Evolutionary conservation across 495 filamentous ascomycete species (phyloP), one percentile per base, ranked within the genome.

Genomic region (Cairneyella variabilis): DNA sequence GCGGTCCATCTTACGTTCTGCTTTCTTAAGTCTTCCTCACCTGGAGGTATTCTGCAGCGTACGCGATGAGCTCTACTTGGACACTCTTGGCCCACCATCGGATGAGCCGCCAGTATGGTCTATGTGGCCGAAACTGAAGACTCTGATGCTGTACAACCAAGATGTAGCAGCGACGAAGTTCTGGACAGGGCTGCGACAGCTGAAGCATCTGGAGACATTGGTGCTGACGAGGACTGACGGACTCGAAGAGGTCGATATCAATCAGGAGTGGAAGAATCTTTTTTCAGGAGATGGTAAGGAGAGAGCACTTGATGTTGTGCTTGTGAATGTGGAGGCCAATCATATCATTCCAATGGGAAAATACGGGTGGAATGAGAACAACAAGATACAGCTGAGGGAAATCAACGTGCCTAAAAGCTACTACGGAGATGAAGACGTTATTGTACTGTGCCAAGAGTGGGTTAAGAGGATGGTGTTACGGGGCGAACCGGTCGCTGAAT

Each of bases 81-180:
- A 38, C 25, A 36, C 49, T 27, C 18, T 30, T 10, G 50, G 47
- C n/a, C 9, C n/a, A 18, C 22, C 27, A 5, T 27, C 21, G 2
- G 54, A 55, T 20, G 58, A 71, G 28, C 60, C 64, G 8, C 51
- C 57, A 23, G 43, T 68, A 2, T 73, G 69, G 70, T 44, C 54
- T 21, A 42, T 54, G 3, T 71, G 69, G 67, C 60, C 63, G 6
- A 57, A 59, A 11, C 56, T 73, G 4, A 42, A 41, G 28, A 61
- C 58, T 2, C 62, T 73, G 5, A 68, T 63, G 17, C 42, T 73
- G 22, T 71, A 67, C 56, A 64, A 70, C 20, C 59, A 57, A 8
- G 56, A 61, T 26, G 45, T 66, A 6, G 48, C 60, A 21, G 53
- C 26, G 10, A 17, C 25, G 40, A 53, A 51, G n/a, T 68, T 71